A percentile compares a stretch with the other conserved stretches of the same genome.
Evolutionary conservation across 2,329 filamentous ascomycete genomes (phyloP).

Genomic region (Nemania sp.): DNA sequence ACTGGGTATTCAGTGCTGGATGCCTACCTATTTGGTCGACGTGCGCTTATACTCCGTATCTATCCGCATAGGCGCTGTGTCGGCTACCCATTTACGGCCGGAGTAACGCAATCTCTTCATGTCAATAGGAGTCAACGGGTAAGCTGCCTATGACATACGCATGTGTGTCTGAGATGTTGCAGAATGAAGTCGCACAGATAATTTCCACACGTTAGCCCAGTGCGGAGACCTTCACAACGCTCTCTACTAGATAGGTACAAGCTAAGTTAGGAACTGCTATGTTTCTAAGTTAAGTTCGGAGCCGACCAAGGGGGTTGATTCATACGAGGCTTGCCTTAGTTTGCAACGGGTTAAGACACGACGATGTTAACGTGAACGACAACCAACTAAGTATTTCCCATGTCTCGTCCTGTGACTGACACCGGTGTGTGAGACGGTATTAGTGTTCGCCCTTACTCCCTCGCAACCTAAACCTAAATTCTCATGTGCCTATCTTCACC

Average conservation of each 20-base stretch:
- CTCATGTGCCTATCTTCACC: constrained; percentile 23
- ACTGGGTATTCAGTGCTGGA: neutral
- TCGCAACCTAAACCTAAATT: neutral
- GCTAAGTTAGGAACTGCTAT: neutral
- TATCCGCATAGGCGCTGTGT: neutral
- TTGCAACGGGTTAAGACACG: neutral
- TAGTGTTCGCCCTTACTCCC: neutral
- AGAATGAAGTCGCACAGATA: neutral
- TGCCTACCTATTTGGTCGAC: neutral
- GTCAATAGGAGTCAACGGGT: neutral
- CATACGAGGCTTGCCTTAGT: neutral
- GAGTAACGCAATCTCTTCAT: too few relatives aligned
- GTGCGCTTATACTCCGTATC: neutral
- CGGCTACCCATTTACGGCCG: neutral
- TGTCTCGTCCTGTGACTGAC: neutral
- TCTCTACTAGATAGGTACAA: neutral
- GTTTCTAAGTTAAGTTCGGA: neutral
- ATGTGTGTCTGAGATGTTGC: constrained; percentile 1
- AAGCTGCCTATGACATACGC: neutral
- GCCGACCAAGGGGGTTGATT: neutral
- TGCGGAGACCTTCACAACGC: neutral
- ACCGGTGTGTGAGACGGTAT: neutral
- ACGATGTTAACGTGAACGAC: neutral
- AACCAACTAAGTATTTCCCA: neutral
- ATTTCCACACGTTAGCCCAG: neutral